These are phyloP conservation scores for Hymenotorrendiella dingleyae DNA, from an alignment of 2,329 filamentous ascomycete species.

Conservation along the genomic window DNA sequence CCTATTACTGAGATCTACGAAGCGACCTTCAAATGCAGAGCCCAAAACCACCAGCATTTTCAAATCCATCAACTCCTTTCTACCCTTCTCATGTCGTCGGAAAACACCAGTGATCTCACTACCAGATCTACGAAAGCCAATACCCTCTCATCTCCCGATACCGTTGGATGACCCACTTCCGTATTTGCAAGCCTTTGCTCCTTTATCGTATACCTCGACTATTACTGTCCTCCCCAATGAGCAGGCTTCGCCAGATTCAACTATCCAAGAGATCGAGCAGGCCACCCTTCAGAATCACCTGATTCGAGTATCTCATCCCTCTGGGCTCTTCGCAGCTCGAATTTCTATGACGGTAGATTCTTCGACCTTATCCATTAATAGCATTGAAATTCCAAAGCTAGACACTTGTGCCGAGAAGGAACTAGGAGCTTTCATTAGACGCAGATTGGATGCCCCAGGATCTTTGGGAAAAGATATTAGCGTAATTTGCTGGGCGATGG, in stretches of 20 bases:
- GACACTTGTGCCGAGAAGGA: slow-evolving; percentile 54
- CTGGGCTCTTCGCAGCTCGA: slow-evolving; percentile 49
- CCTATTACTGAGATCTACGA: slow-evolving; percentile 24
- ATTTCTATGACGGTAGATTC: slow-evolving; percentile 54
- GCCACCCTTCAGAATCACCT: slow-evolving; percentile 46
- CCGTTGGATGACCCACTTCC: slow-evolving; percentile 59
- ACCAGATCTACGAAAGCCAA: slow-evolving; percentile 34
- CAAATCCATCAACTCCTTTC: slow-evolving; percentile 25
- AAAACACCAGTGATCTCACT: slow-evolving; percentile 22
- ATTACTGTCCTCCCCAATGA: slow-evolving; percentile 39
- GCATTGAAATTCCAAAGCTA: slow-evolving; percentile 48
- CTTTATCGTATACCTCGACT: slow-evolving; percentile 55
- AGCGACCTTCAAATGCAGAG: slow-evolving; percentile 9
- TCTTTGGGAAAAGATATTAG: slow-evolving; percentile 51
- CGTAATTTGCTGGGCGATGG: slow-evolving; percentile 60
- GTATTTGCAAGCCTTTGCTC: slow-evolving; percentile 66
- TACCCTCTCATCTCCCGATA: slow-evolving; percentile 59
- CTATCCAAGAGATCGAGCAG: slow-evolving; percentile 16
- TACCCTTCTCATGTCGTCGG: slow-evolving; percentile 27
- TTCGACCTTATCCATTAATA: slow-evolving; percentile 43
- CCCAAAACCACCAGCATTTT: slow-evolving; percentile 24
- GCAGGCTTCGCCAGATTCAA: slow-evolving; percentile 18
- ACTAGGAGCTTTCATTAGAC: slow-evolving; percentile 42
- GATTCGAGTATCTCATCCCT: slow-evolving; percentile 44
- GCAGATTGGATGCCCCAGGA: slow-evolving; percentile 34